phyloP scores from a whole-genome alignment of 2,329 filamentous ascomycete species.

The Zasmidium citrigriseum region DNA sequence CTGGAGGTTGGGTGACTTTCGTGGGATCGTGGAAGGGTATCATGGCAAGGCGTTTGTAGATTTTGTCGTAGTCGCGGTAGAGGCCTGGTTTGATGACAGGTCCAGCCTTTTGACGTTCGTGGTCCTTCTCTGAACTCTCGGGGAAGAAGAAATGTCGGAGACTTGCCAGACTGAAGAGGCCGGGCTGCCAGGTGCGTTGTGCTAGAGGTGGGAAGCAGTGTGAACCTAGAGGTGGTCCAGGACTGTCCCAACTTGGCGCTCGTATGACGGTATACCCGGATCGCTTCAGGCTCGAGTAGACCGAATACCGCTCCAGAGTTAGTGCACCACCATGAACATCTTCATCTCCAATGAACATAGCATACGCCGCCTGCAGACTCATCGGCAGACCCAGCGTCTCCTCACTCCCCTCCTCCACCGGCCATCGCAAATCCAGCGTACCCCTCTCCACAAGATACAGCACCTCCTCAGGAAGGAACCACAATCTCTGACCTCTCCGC shows the following conservation, averaged over 20 bases:
- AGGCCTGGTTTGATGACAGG: conserved; percentile 56
- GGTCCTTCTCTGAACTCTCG: conserved; percentile 3
- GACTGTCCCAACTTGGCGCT: conserved; percentile 53
- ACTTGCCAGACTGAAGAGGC: conserved; percentile 33
- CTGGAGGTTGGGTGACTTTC: conserved; percentile 29
- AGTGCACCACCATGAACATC: conserved; percentile 52
- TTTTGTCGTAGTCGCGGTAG: conserved; percentile 59
- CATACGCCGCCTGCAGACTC: conserved; percentile 87
- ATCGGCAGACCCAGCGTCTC: conserved; percentile 73
- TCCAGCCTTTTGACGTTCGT: conserved; percentile 32
- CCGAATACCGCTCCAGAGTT: conserved; percentile 78
- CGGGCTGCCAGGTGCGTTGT: conserved; percentile 31
- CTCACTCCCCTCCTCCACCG: conserved; percentile 46
- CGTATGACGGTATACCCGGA: conserved; percentile 79
- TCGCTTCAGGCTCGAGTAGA: conserved; percentile 82
- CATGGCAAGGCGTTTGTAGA: conserved; percentile 76
- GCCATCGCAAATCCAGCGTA: conserved; percentile 85
- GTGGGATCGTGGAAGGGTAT: conserved; percentile 70
- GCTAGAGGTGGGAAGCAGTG: conserved; percentile 27
- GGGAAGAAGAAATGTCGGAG: conserved; percentile 18
- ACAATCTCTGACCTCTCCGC: conserved; percentile 50
- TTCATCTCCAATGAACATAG: conserved; percentile 74
- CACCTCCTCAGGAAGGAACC: conserved; percentile 89
- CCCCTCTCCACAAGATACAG: conserved; percentile 87
- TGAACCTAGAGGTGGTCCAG: conserved; percentile 20